Evolutionary conservation across 1,284 basidiomycete species (phyloP), one percentile per base, ranked within the genome.

Genomic region (Cutaneotrichosporon sp.): DNA sequence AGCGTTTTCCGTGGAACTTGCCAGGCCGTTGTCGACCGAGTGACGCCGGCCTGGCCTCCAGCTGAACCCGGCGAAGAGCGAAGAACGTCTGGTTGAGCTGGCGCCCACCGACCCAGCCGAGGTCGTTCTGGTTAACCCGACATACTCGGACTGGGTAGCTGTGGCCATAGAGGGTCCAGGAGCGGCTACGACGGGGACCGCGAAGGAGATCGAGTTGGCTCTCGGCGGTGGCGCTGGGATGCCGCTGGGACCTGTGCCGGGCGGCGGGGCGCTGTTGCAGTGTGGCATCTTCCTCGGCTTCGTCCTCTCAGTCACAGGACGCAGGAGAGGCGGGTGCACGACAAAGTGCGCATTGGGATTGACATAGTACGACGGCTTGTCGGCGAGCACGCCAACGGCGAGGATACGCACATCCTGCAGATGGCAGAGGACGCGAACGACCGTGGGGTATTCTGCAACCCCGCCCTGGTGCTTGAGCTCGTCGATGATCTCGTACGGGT

Each of bases 401-500:
- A 80, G 50, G 34, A 80, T 73, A 30, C 77, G 66, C 11, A 80
- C 72, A 58, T 80, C 79, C 60, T 77, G 74, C 0, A 80, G 64
- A 58, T 77, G 77, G 5, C 73, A 53, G 11, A 76, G 51, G 0
- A 76, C 75, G 10, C 79, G 68, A 21, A 76, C 70, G 26, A 73
- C 65, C 1, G 78, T 78, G 1, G 73, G 73, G 21, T 73, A 70
- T 2, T 66, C 34, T 13, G 65, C 67, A 36, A 77, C 69, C 62
- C 76, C 76, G 68, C 74, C 76, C 55, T 79, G 78, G 40, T 38
- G 73, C 72, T 77, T 77, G 34, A 79, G 65, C 60, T 78, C 77
- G 36, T 72, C 69, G 61, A 73, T 78, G 26, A 79, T 79, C 22
- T 74, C 70, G 58, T 74, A 70, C 32, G 79, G 79, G 49, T 79